Evolutionary conservation across 192 early-diverging fungal species (phyloP), one percentile per base, ranked within the genome.

Genomic region (Dissophora ornata): DNA sequence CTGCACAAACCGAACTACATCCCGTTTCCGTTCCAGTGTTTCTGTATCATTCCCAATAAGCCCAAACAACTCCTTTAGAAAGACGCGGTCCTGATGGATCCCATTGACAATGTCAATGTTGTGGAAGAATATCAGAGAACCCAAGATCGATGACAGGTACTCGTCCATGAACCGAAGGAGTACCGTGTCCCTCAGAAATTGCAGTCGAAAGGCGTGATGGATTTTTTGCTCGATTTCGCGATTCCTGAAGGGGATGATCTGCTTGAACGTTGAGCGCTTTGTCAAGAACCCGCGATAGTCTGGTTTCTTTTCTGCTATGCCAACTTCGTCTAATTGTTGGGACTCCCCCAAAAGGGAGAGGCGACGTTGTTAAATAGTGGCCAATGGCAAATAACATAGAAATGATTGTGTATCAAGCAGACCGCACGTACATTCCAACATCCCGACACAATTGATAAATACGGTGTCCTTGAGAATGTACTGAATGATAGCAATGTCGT

Each of bases 111-210:
- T 95, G 28, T 96, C 94, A n/a, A 88, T 81, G 61, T 95, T 85
- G 63, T 93, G 91, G 73, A 89, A 88, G 55, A 91, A 92, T 7
- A 92, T 86, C 40, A 95, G 65, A 0, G 90, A 85, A 19, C 86
- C 88, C 41, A 98, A 80, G 3, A 87, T 79, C 6, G 94, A 82
- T 36, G 86, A 80, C 5, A 89, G 91, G 7, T 78, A 81, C 19
- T 98, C 95, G 48, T 96, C 94, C 19, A 96, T 58, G 42, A 88
- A 69, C 1, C 90, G 84, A 9, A 86, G 85, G 18, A 98, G 83
- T 2, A 92, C 90, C 0, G 90, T 90, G 65, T 96, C 94, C 30
- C 94, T 93, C 7, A 98, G 83, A 59, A 90, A 98, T 66, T 94
- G 93, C 10, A 95, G 58, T 0, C 96, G 88, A 65, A 95, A 96